Evolutionary conservation across 2,329 filamentous ascomycete species (phyloP), one percentile per base, ranked within the genome.

Genomic region (Epichloe hybrida): DNA sequence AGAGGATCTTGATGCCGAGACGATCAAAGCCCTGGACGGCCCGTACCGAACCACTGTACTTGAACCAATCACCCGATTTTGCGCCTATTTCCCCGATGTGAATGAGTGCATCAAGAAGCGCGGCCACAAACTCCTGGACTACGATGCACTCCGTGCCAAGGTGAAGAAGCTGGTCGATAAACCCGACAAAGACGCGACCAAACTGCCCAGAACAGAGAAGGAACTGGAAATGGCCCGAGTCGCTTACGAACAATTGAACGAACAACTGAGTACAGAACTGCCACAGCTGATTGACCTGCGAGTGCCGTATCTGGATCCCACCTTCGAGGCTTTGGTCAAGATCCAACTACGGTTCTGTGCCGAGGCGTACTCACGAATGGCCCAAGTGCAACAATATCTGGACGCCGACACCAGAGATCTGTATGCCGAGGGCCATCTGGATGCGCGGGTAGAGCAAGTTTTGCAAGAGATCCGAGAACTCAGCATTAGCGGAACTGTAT

Each of bases 21-120:
- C 93, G 0, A 96, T 98, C 70, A 98, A 98, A 69, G 93, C 93
- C 6, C 76, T 98, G 56, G 93, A 98, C 69, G 93, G 93, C 3
- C 94, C 93, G 45, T 98, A 96, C 71, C 80, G 86, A 68, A 86
- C 86, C 42, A 97, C 93, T 5, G 93, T 98, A 31, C 78, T 98
- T 46, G 93, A 98, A 60, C 93, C 93, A 41, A 98, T 98, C 66
- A 84, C 84, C 56, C 81, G 90, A 57, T 98, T 97, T 74, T 97
- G 91, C 72, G 88, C 88, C 58, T 98, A 98, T 73, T 98, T 98
- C 69, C 91, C 93, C 36, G 93, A 98, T 67, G 90, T 98, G 64
- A 98, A 98, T 70, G 89, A 96, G 72, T 96, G 91, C 70, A 96
- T 98, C 70, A 98, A 97, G 73, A 98, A 98, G 74, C 88, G 94